Percentiles rank a stretch among this genome's conserved stretches.
Evolutionary conservation across 805 yeast genomes (phyloP).

Genomic region (Yamadazyma nakazawae): DNA sequence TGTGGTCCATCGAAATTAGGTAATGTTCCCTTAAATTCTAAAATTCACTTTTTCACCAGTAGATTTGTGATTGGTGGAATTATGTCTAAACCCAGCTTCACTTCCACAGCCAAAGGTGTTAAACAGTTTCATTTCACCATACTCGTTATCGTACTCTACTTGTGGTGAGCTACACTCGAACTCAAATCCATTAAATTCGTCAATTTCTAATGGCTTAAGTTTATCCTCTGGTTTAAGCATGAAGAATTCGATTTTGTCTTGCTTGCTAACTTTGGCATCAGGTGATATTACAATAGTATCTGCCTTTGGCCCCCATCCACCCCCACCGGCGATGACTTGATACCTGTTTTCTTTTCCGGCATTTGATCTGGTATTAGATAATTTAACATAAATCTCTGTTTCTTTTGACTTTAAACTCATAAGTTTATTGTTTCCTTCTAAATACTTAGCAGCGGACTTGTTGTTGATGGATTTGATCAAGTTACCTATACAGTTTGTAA

Average conservation of each 20-base stretch:
- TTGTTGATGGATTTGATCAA: conserved; percentile 55
- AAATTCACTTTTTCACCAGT: conserved; percentile 24
- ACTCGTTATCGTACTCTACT: not conserved
- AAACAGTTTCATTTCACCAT: not conserved
- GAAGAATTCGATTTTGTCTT: conserved; percentile 46
- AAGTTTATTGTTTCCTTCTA: conserved; percentile 45
- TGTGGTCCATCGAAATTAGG: no score
- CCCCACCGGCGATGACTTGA: conserved; percentile 70
- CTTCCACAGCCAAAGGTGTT: conserved; percentile 31
- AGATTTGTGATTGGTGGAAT: conserved; percentile 25
- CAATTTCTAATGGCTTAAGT: not conserved
- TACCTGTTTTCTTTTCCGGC: conserved; percentile 25
- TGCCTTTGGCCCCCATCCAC: conserved; percentile 72
- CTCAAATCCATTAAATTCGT: conserved; percentile 1
- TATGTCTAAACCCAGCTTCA: conserved; percentile 27
- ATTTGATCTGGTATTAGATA: conserved; percentile 15
- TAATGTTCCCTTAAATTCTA: not conserved
- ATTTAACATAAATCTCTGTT: conserved; percentile 39
- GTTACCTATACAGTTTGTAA: conserved; percentile 55
- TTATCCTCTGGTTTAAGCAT: conserved; percentile 40
- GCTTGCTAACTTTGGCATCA: conserved; percentile 42
- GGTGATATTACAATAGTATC: conserved; percentile 66
- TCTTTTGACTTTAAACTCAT: conserved; percentile 41
- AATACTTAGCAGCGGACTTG: conserved; percentile 53
- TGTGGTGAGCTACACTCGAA: conserved; percentile 36